These are phyloP conservation scores for Pleurotus eryngii DNA, from an alignment of 768 basidiomycete genomes.

Conservation along the genomic window DNA sequence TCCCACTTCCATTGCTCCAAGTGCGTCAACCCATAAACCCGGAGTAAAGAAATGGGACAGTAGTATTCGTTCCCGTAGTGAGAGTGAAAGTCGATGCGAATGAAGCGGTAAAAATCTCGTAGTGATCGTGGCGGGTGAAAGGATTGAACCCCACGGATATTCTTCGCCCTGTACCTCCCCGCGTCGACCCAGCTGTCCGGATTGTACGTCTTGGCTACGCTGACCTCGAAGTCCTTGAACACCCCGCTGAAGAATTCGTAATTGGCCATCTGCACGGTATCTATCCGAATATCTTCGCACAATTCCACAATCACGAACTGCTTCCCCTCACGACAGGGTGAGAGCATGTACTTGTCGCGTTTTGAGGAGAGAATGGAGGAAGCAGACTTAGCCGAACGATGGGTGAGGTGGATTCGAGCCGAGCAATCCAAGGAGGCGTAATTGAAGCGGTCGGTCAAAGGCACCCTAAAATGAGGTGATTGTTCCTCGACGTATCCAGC, in stretches of 20 bases:
- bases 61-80: conserved; percentile 96
- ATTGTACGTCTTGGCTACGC: conserved; percentile 79
- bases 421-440: conserved; percentile 93
- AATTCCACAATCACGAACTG: conserved; percentile 93
- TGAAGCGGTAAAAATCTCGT: conserved; percentile 86
- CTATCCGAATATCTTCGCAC: conserved; percentile 96
- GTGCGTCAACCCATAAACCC: conserved; percentile 94
- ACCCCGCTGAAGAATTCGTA: conserved; percentile 98
- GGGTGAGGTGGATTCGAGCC: conserved; percentile 84
- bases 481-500: conserved; percentile 23
- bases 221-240: conserved; percentile 88
- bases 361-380: conserved; percentile 84
- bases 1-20: conserved; percentile 97
- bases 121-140: conserved; percentile 75
- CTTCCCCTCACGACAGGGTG: conserved; percentile 68
- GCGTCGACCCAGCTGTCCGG: conserved; percentile 67
- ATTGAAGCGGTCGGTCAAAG: conserved; percentile 86
- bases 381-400: conserved; percentile 77
- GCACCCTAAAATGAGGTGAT: conserved; percentile 67
- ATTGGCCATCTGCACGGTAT: conserved; percentile 93
- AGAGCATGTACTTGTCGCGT: conserved; percentile 95
- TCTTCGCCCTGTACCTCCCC: conserved; percentile 83
- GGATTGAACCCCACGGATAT: conserved; percentile 82
- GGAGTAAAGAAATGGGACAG: conserved; percentile 88
- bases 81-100: conserved; percentile 90